A percentile compares a stretch with the other conserved stretches of the same genome.
Evolutionary conservation across 345 rosid species (phyloP).

Genomic region (Leavenworthia alabamica): DNA sequence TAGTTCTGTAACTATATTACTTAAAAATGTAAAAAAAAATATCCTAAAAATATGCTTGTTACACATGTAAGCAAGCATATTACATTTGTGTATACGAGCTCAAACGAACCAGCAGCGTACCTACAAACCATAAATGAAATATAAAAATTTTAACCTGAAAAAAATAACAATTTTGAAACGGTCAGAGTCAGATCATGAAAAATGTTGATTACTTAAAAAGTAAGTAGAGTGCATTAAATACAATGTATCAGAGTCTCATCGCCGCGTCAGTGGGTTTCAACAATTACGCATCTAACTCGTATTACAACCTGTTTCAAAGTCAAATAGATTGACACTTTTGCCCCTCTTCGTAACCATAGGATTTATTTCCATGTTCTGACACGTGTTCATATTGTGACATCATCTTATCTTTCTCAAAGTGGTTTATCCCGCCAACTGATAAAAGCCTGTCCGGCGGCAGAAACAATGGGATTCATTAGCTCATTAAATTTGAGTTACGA

Average conservation of each 20-base stretch:
- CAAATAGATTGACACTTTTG: constrained; percentile 5
- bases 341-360: not conserved
- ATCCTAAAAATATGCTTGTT: not conserved
- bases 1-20: too few species aligned
- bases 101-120: not conserved
- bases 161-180: not conserved
- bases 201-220: not conserved
- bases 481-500: not conserved
- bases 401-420: not conserved
- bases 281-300: constrained; percentile 5
- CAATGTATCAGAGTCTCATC: constrained; percentile 12
- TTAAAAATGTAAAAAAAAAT: too few species aligned
- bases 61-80: not conserved
- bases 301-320: constrained; percentile 12
- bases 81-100: not conserved
- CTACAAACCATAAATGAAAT: not conserved
- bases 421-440: not conserved
- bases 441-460: constrained; percentile 10
- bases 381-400: not conserved
- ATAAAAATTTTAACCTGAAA: not conserved
- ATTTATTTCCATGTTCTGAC: not conserved
- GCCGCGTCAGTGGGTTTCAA: constrained; percentile 27
- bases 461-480: constrained; percentile 16
- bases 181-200: not conserved
- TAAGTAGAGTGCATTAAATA: constrained; percentile 2